Base-by-base conservation (phyloP, 1,284 basidiomycete species). In the Bondarzewia mesenterica region DNA sequence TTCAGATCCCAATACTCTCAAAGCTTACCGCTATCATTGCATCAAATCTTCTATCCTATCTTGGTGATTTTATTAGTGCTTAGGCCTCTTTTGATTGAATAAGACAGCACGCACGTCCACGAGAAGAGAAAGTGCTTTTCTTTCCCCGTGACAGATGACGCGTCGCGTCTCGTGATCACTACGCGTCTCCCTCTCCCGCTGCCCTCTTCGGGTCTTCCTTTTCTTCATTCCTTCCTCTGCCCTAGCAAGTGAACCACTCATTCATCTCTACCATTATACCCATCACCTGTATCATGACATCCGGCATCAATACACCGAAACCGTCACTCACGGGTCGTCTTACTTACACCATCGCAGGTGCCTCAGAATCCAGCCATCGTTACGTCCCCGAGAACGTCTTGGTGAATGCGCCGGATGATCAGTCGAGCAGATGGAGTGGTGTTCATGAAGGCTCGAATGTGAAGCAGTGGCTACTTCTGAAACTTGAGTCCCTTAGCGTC, bases 391-490 rank as follows among this genome's bases (percentile, higher is more conserved):
- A 85, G 53, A 83, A 88, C 54, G 83, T 88, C 47, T 63, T 81
- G 15, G 63, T 76, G 21, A 80, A 89, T 60, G 70, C 70, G 23
- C 83, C 83, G 0, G 61, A 63, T 44, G 83, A 89, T 57, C 77
- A 78, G 52, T 67, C 70, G 2, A 86, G 82, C 58, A 67, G 85
- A 63, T 89, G 85, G 85, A 88, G 82, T 49, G 79, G 80, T 6
- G 75, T 77, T 5, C 70, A 75, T 44, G 76, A 78, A 44, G 71
- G 65, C 3, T 60, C 77, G 3, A 76, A 71, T 52, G 63, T 71
- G 35, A 77, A 75, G 50, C 84, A 86, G 58, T 88, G 84, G 83
- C 74, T 89, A 21, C 61, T 84, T n/a, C 66, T 88, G 42, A 73
- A 75, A 26, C 63, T 87, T 7, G 75, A 85, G 29, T 65, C 65